Evolutionary conservation across 805 yeast species (phyloP).

Genomic region (Lipomyces japonicus): DNA sequence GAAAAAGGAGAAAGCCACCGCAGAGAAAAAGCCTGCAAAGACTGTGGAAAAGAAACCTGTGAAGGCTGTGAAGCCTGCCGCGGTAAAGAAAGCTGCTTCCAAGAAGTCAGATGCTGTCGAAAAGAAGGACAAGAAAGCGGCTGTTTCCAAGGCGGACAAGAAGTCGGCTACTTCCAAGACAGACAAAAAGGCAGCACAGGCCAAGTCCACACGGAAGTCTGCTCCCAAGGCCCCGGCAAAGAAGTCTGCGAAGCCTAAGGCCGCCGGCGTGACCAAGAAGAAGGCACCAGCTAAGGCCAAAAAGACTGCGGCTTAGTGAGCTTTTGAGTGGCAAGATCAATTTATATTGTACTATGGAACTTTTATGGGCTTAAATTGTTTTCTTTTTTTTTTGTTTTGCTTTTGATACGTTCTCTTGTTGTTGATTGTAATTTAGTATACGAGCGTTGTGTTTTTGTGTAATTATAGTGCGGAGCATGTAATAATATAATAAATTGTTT

Average conservation of each 20-base stretch:
- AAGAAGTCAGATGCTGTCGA: slow-evolving; percentile 34
- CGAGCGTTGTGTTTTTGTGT: neutral
- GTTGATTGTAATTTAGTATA: neutral
- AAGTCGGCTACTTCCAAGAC: slow-evolving; percentile 17
- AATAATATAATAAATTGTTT: neutral
- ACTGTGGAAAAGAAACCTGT: slow-evolving; percentile 31
- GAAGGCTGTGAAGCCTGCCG: slow-evolving; percentile 35
- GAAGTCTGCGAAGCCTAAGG: slow-evolving; percentile 22
- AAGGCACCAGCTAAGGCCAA: slow-evolving; percentile 33
- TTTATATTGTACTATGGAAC: neutral
- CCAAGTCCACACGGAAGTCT: slow-evolving; percentile 30
- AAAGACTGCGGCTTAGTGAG: slow-evolving; percentile 29
- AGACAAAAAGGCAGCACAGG: slow-evolving; percentile 24
- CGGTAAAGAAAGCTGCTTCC: slow-evolving; percentile 29
- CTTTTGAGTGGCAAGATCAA: neutral
- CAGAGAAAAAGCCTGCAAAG: slow-evolving; percentile 38
- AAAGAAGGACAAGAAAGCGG: slow-evolving; percentile 27
- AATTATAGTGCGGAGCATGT: neutral
- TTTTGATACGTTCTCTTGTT: neutral
- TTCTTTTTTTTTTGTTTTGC: slow-evolving; percentile 1
- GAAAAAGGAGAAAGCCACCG: slow-evolving; percentile 44
- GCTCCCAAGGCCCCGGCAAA: slow-evolving; percentile 19
- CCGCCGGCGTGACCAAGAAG: slow-evolving; percentile 28
- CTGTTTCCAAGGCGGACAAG: slow-evolving; percentile 23
- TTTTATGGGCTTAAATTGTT: neutral